These are phyloP conservation scores for Penicillium arizonense DNA, from an alignment of 495 filamentous ascomycete genomes.

Conservation along the genomic window DNA sequence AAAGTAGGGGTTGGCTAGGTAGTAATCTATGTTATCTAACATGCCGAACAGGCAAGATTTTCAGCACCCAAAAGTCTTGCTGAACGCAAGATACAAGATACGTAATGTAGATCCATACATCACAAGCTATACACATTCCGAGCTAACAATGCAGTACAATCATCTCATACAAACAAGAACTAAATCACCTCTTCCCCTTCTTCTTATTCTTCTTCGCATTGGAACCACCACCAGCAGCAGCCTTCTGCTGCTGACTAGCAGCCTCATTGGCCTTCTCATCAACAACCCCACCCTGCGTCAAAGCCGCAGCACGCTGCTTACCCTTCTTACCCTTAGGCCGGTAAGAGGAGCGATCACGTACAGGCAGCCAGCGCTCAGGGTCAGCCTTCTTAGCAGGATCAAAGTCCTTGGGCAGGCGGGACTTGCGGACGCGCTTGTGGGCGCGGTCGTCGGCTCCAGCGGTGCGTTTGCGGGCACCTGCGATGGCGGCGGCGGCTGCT, in stretches of 20 bases:
- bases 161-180: not conserved
- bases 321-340: slow-evolving; percentile 88
- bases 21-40: no score
- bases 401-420: slow-evolving; percentile 74
- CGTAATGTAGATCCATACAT: not conserved
- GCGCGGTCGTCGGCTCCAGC: slow-evolving; percentile 45
- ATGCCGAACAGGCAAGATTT: no score
- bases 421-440: slow-evolving; percentile 67
- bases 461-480: slow-evolving; percentile 56
- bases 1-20: no score
- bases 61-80: no score
- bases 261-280: slow-evolving; percentile 66
- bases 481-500: slow-evolving; percentile 36
- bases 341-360: slow-evolving; percentile 85
- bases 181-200: slow-evolving; percentile 64
- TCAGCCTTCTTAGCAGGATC: slow-evolving; percentile 74
- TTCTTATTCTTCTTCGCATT: slow-evolving; percentile 70
- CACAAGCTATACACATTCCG: not conserved
- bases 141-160: not conserved
- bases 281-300: slow-evolving; percentile 82
- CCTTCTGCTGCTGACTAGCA: slow-evolving; percentile 44
- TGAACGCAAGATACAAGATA: no score
- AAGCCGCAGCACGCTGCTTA: slow-evolving; percentile 71
- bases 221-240: slow-evolving; percentile 37
- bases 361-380: slow-evolving; percentile 88